Percentiles rank a stretch among this genome's conserved stretches.
Evolutionary conservation across 305 asterid genomes (phyloP).

Genomic region (Fraxinus dipetala): DNA sequence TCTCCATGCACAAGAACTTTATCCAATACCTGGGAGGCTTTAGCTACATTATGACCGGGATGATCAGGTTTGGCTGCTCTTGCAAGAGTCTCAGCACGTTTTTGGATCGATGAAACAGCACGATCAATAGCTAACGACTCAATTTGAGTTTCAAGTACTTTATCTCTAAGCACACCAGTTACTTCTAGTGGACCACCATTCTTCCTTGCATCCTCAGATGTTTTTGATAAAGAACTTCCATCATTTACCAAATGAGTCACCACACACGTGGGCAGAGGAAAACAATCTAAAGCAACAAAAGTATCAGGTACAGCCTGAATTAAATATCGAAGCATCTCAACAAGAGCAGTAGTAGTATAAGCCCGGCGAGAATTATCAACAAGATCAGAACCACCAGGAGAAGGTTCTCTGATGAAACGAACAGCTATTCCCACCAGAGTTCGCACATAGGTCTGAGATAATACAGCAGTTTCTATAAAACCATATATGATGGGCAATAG

Average conservation of each 20-base stretch:
- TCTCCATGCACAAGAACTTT: conserved; percentile 80
- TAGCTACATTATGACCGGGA: conserved; percentile 71
- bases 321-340: conserved; percentile 95
- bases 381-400: conserved; percentile 98
- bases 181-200: conserved; percentile 54
- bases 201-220: conserved; percentile 63
- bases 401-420: conserved; percentile 83
- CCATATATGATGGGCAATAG: conserved; percentile 92
- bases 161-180: conserved; percentile 49
- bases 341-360: conserved; percentile 85
- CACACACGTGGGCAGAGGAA: conserved; percentile 77
- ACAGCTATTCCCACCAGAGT: conserved; percentile 66
- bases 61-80: conserved; percentile 68
- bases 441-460: conserved; percentile 87
- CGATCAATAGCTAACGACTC: conserved; percentile 60
- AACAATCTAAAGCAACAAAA: conserved; percentile 91
- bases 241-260: conserved; percentile 57
- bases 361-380: conserved; percentile 93
- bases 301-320: conserved; percentile 93
- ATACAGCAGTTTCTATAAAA: conserved; percentile 78
- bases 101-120: conserved; percentile 76
- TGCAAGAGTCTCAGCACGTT: conserved; percentile 73
- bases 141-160: conserved; percentile 50
- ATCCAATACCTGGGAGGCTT: conserved; percentile 73
- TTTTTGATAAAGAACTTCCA: conserved; percentile 71